These are phyloP conservation scores for Boletus reticulatus DNA, from an alignment of 768 basidiomycete species.

Conservation along the genomic window DNA sequence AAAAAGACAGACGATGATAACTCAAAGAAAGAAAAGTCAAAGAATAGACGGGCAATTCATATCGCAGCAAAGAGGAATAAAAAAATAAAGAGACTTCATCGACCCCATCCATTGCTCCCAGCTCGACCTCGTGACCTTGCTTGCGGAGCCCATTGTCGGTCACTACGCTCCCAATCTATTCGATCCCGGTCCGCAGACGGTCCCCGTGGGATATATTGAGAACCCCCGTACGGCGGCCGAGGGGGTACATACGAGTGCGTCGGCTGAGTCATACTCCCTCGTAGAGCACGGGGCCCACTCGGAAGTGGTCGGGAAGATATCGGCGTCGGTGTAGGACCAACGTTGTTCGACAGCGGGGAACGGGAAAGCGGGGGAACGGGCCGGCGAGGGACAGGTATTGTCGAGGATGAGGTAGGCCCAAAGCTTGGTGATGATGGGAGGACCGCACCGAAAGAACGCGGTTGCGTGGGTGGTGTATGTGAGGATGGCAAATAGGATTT, in stretches of 20 bases:
- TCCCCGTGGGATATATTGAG: slow-evolving; percentile 45
- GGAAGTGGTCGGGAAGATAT: slow-evolving; percentile 34
- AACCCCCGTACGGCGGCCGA: slow-evolving; percentile 24
- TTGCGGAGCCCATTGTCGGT: slow-evolving; percentile 32
- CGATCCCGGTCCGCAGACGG: slow-evolving; percentile 54
- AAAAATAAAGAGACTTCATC: slow-evolving; percentile 17
- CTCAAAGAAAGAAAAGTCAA: background rate
- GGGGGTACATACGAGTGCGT: slow-evolving; percentile 17
- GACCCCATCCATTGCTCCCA: slow-evolving; percentile 37
- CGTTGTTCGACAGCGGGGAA: slow-evolving; percentile 25
- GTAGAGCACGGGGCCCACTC: slow-evolving; percentile 40
- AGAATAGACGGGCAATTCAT: slow-evolving; percentile 2
- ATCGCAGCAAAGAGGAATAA: slow-evolving; percentile 13
- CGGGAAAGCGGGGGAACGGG: slow-evolving; percentile 32
- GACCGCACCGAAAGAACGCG: slow-evolving; percentile 41
- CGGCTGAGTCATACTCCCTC: slow-evolving; percentile 26
- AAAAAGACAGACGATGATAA: background rate
- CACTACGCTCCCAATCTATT: slow-evolving; percentile 43
- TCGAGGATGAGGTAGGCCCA: slow-evolving; percentile 22
- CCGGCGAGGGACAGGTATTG: slow-evolving; percentile 26
- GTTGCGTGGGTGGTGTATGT: slow-evolving; percentile 46
- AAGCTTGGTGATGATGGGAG: slow-evolving; percentile 25
- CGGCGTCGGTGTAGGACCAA: slow-evolving; percentile 19
- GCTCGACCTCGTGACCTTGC: slow-evolving; percentile 32
- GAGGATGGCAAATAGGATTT: slow-evolving; percentile 38